phyloP scores from a whole-genome alignment of 331 rosid genomes.

The Erythrophleum ivorense region DNA sequence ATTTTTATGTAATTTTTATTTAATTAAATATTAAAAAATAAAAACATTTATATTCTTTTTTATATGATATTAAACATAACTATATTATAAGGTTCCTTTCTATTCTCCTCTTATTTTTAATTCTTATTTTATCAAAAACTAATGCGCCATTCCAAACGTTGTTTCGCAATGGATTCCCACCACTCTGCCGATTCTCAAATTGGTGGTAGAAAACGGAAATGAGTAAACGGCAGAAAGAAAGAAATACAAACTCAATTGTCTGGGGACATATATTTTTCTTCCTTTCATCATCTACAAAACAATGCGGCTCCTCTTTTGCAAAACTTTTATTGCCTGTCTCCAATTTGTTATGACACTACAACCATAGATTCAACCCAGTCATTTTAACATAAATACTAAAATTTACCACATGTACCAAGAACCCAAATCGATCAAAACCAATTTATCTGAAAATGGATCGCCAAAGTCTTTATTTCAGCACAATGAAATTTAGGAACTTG shows the following conservation, averaged over 20 bases:
- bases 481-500: too few species aligned
- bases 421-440: too few species aligned
- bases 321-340: neutral
- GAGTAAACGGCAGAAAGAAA: neutral
- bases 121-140: too few species aligned
- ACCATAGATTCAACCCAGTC: neutral
- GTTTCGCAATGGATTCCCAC: neutral
- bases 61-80: too few species aligned
- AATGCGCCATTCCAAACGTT: too few species aligned
- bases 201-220: slow-evolving; percentile 1
- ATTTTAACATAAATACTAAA: neutral
- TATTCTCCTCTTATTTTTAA: too few species aligned
- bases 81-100: too few species aligned
- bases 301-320: neutral
- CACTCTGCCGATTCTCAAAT: neutral
- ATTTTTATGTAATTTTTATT: too few species aligned
- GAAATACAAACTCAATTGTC: neutral
- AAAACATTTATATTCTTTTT: too few species aligned
- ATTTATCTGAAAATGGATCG: too few species aligned
- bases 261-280: neutral
- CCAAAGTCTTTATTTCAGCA: too few species aligned
- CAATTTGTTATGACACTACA: slow-evolving; percentile 7
- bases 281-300: neutral
- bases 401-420: neutral
- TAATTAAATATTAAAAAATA: too few species aligned